Conservation (phyloP, 2,329 filamentous ascomycete genomes). For the Aspergillus sp. region DNA sequence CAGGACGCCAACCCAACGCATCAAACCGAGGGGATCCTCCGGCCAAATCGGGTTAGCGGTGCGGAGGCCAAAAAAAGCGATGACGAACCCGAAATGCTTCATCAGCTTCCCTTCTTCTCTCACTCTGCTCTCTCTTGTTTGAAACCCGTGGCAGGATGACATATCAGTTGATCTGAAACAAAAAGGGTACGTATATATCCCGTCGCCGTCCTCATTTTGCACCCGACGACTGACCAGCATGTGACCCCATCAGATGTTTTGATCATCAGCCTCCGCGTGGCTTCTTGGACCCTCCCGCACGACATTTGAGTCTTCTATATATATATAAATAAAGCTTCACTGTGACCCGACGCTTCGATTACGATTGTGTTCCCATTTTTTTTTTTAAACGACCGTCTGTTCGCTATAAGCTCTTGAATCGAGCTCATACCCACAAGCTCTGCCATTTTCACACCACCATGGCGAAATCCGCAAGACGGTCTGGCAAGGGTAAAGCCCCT, state of each 20-base stretch:
- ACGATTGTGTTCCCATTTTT: neutral
- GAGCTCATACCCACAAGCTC: neutral
- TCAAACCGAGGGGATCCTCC: constrained; percentile 3
- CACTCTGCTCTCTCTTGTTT: neutral
- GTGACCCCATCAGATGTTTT: constrained; percentile 21
- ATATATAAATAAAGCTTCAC: constrained; percentile 6
- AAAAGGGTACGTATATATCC: neutral
- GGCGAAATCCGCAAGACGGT: constrained; percentile 36
- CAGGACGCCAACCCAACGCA: neutral
- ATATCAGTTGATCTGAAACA: constrained; percentile 7
- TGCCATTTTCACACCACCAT: constrained; percentile 21
- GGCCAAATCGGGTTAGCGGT: constrained; percentile 21
- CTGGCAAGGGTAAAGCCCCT: constrained; percentile 30
- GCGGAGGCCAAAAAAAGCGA: constrained; percentile 14
- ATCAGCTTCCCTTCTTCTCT: neutral
- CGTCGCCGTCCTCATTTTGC: neutral
- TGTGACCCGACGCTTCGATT: neutral
- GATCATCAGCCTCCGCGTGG: constrained; percentile 10
- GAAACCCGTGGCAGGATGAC: neutral
- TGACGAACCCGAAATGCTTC: constrained; percentile 1
- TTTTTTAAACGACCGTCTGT: neutral
- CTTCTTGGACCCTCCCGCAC: constrained; percentile 4
- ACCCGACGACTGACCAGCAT: constrained; percentile 15
- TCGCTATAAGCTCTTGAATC: neutral
- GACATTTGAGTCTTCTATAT: neutral